These are phyloP conservation scores for Huntiella moniliformis DNA, from an alignment of 2,329 filamentous ascomycete genomes.

Conservation along the genomic window DNA sequence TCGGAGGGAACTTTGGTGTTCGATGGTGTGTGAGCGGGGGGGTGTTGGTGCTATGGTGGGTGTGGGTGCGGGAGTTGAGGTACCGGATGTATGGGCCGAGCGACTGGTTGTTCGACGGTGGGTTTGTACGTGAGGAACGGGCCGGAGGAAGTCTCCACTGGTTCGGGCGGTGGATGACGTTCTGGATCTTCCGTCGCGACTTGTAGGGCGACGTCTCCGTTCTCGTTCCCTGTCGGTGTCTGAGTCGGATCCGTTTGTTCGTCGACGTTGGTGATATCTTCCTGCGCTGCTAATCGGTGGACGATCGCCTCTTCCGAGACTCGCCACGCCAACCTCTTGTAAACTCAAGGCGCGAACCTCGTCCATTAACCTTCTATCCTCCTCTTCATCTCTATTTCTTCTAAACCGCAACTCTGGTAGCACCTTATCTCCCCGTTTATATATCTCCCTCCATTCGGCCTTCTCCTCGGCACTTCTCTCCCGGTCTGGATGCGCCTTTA, in stretches of 20 bases:
- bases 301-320: slow-evolving; percentile 12
- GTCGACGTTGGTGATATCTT: slow-evolving; percentile 6
- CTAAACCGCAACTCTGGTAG: slow-evolving; percentile 37
- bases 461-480: slow-evolving; percentile 54
- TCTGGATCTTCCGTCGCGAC: slow-evolving; percentile 14
- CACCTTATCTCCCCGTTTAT: slow-evolving; percentile 66
- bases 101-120: slow-evolving; percentile 3
- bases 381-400: slow-evolving; percentile 21
- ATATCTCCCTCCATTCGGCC: slow-evolving; percentile 54
- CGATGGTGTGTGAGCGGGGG: slow-evolving; percentile 37
- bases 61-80: not conserved
- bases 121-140: slow-evolving; percentile 15
- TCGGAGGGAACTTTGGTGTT: slow-evolving; percentile 76
- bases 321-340: slow-evolving; percentile 39
- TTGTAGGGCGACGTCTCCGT: slow-evolving; percentile 14
- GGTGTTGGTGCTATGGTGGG: slow-evolving; percentile 8
- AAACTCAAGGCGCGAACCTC: slow-evolving; percentile 58
- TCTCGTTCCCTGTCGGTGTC: slow-evolving; percentile 11
- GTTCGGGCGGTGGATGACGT: slow-evolving; percentile 12
- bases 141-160: slow-evolving; percentile 20
- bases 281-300: not conserved
- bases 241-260: slow-evolving; percentile 8
- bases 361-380: slow-evolving; percentile 51
- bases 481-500: slow-evolving; percentile 61
- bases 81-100: not conserved